A percentile compares a stretch with the other conserved stretches of the same genome.
These are phyloP conservation scores for Fusarium oxysporum DNA, from an alignment of 2,329 filamentous ascomycete species.

Conservation along the genomic window DNA sequence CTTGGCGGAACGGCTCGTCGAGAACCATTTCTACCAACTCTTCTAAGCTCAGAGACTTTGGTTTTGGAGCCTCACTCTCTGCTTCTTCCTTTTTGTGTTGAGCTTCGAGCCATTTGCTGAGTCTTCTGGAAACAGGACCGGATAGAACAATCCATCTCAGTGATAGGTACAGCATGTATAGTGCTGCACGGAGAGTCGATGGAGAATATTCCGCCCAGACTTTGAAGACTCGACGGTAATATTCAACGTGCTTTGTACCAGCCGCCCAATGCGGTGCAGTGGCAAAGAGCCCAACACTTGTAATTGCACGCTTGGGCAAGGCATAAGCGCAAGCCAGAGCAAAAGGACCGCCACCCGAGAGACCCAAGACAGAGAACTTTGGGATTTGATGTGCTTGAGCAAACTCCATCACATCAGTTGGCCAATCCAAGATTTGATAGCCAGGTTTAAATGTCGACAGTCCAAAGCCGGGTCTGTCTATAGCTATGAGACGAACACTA, in stretches of 20 bases:
- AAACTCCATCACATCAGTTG: constrained; percentile 49
- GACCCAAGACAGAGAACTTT: constrained; percentile 50
- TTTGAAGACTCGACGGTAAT: constrained; percentile 32
- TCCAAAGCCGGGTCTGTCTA: constrained; percentile 58
- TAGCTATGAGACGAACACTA: constrained; percentile 51
- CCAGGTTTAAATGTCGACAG: constrained; percentile 52
- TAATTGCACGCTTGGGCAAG: constrained; percentile 47
- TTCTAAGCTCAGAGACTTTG: constrained; percentile 25
- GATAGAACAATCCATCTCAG: constrained; percentile 26
- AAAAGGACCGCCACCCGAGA: constrained; percentile 53
- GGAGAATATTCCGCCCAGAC: constrained; percentile 43
- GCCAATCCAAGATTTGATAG: constrained; percentile 50
- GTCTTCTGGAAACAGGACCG: neutral
- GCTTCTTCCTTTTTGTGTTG: constrained; percentile 7
- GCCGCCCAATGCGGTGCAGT: constrained; percentile 51
- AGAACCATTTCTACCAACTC: constrained; percentile 47
- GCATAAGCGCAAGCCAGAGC: constrained; percentile 51
- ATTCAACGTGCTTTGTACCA: constrained; percentile 47
- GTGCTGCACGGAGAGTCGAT: constrained; percentile 24
- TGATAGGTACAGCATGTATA: constrained; percentile 5
- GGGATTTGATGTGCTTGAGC: constrained; percentile 41
- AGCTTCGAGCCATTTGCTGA: constrained; percentile 26
- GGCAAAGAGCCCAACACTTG: constrained; percentile 53
- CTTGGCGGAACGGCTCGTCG: constrained; percentile 48
- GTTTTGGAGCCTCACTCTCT: neutral